These are phyloP conservation scores for Agrocybe pediades DNA, from an alignment of 768 basidiomycete genomes.

Conservation along the genomic window DNA sequence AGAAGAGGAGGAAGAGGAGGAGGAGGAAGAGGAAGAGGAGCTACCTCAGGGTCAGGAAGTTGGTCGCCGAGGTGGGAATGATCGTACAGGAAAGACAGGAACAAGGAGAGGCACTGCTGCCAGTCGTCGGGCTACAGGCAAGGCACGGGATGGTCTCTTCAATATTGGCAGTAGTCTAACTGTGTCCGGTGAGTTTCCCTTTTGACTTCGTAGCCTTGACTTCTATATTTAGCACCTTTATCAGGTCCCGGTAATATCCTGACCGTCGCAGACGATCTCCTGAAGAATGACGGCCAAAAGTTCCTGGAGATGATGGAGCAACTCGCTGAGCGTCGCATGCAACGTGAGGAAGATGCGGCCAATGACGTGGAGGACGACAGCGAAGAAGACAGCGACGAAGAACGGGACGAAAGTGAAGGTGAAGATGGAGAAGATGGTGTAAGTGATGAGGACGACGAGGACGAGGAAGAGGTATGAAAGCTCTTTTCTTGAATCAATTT, in stretches of 20 bases:
- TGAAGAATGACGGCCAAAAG: conserved; percentile 98
- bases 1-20: conserved; percentile 64
- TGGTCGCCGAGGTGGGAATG: conserved; percentile 29
- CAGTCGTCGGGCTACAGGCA: conserved; percentile 21
- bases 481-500: conserved; percentile 3
- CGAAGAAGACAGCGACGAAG: conserved; percentile 48
- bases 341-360: conserved; percentile 74
- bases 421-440: conserved; percentile 64
- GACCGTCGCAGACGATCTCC: conserved; percentile 96
- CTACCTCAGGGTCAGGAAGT: conserved; percentile 32
- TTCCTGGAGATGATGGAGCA: conserved; percentile 99
- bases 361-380: conserved; percentile 48
- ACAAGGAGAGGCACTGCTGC: conserved; percentile 18
- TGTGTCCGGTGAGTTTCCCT: conserved; percentile 63
- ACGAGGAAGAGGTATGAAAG: conserved; percentile 54
- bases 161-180: conserved; percentile 83
- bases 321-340: conserved; percentile 91
- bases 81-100: conserved; percentile 16
- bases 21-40: conserved; percentile 46
- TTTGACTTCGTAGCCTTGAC: neutral
- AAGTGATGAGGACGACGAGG: conserved; percentile 63
- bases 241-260: conserved; percentile 90
- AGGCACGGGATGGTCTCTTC: conserved; percentile 69
- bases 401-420: conserved; percentile 61
- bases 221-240: conserved; percentile 7